These are phyloP conservation scores for Tylopilus vinaceipallidus DNA, from an alignment of 768 basidiomycete species.

Conservation along the genomic window DNA sequence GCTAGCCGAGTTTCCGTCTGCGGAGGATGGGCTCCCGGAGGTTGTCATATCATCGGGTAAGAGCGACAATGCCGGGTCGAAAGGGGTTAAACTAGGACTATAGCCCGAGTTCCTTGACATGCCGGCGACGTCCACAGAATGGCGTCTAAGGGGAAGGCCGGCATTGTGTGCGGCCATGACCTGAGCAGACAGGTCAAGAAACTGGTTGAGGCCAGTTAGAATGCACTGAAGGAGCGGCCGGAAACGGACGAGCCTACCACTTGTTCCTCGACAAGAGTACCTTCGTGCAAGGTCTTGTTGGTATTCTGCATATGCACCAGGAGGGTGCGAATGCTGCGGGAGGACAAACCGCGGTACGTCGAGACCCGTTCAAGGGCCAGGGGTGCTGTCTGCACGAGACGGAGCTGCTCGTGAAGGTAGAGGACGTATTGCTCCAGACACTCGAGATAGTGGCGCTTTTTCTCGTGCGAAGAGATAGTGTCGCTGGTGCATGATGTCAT, in stretches of 20 bases:
- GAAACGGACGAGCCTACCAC: slow-evolving; percentile 36
- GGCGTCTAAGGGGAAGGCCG: slow-evolving; percentile 29
- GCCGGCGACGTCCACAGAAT: slow-evolving; percentile 27
- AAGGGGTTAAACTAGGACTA: slow-evolving; percentile 9
- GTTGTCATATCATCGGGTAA: slow-evolving; percentile 16
- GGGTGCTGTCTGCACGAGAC: slow-evolving; percentile 47
- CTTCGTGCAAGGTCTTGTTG: slow-evolving; percentile 47
- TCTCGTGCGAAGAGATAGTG: slow-evolving; percentile 76
- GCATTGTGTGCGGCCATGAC: slow-evolving; percentile 27
- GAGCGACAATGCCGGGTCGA: slow-evolving; percentile 16
- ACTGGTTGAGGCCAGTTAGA: slow-evolving; percentile 14
- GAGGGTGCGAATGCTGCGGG: slow-evolving; percentile 65
- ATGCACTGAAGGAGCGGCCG: not conserved
- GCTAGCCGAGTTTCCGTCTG: slow-evolving; percentile 16
- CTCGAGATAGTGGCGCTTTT: slow-evolving; percentile 71
- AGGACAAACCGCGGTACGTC: slow-evolving; percentile 54
- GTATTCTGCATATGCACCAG: slow-evolving; percentile 68
- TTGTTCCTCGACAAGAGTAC: slow-evolving; percentile 54
- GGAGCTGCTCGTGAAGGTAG: slow-evolving; percentile 62
- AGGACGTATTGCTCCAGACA: slow-evolving; percentile 69
- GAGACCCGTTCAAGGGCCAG: slow-evolving; percentile 48
- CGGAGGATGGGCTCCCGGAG: slow-evolving; percentile 25
- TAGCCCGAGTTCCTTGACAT: slow-evolving; percentile 13
- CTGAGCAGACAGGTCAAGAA: slow-evolving; percentile 29
- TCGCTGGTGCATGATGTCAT: slow-evolving; percentile 40